Percentiles rank a stretch among this genome's conserved stretches.
Conservation (phyloP, 1,139 yeast genomes). For the Yamadazyma jaroonii region DNA sequence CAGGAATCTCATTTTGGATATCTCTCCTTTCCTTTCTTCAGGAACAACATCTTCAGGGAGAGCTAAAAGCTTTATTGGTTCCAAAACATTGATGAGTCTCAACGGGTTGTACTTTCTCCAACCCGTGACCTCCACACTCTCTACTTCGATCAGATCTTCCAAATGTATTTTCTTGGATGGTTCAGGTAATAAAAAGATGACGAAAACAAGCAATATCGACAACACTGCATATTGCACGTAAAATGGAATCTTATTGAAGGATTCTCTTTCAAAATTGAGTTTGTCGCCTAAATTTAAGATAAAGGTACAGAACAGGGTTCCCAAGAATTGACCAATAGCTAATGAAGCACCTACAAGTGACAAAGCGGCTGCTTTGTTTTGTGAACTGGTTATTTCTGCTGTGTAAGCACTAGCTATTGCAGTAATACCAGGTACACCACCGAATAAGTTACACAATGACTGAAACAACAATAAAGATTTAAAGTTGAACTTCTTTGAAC, state of each 20-base stretch:
- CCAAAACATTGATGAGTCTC: background rate
- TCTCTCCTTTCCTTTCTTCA: background rate
- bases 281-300: background rate
- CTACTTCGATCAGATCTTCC: background rate
- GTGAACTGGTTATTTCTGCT: conserved; percentile 1
- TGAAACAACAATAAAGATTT: background rate
- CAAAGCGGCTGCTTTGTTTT: conserved; percentile 1
- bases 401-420: background rate
- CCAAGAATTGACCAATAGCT: conserved; percentile 1
- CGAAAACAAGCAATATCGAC: background rate
- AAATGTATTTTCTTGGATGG: background rate
- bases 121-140: too few species aligned
- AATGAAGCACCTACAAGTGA: background rate
- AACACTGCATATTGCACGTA: background rate
- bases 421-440: background rate
- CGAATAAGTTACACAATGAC: background rate
- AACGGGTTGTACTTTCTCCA: background rate
- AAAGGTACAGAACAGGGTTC: background rate
- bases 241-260: background rate
- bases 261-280: conserved; percentile 1
- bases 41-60: background rate
- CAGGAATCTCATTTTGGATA: conserved; percentile 1
- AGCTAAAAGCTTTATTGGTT: conserved; percentile 1
- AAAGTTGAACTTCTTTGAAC: conserved; percentile 1
- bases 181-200: background rate